A percentile compares a stretch with the other conserved stretches of the same genome.
These are phyloP conservation scores for Aurifilum marmelostoma DNA, from an alignment of 2,329 filamentous ascomycete genomes.

Conservation along the genomic window DNA sequence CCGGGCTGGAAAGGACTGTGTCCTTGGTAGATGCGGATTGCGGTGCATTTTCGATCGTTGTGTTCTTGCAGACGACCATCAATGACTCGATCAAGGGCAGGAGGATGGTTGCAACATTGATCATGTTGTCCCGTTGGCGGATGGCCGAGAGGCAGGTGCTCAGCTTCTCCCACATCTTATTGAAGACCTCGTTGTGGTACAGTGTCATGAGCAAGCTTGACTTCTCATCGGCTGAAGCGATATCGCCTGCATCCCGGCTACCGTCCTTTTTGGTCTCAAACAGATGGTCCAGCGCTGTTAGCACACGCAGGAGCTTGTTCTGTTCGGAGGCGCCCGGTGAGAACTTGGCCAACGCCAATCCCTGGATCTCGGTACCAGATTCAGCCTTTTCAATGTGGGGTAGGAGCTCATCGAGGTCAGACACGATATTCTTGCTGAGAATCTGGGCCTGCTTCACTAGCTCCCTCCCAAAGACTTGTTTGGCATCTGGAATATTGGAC, in stretches of 20 bases:
- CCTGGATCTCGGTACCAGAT: constrained; percentile 92
- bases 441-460: constrained; percentile 84
- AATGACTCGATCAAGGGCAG: constrained; percentile 92
- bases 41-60: constrained; percentile 72
- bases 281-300: constrained; percentile 93
- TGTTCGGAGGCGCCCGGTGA: constrained; percentile 95
- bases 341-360: constrained; percentile 90
- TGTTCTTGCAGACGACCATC: constrained; percentile 99
- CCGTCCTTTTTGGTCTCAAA: constrained; percentile 76
- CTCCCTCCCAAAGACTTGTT: constrained; percentile 89
- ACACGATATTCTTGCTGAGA: constrained; percentile 81
- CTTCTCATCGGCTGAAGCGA: constrained; percentile 56
- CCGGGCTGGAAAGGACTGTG: constrained; percentile 72
- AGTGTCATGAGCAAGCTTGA: constrained; percentile 84
- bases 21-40: constrained; percentile 59
- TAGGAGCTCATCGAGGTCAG: constrained; percentile 82
- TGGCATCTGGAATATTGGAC: constrained; percentile 87
- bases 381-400: constrained; percentile 85
- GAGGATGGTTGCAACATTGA: constrained; percentile 95
- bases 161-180: constrained; percentile 87
- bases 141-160: constrained; percentile 88
- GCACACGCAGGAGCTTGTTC: constrained; percentile 87
- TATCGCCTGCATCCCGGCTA: constrained; percentile 32
- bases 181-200: constrained; percentile 90
- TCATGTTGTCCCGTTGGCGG: constrained; percentile 88